These are phyloP conservation scores for Lecanoromycetidae sp. DNA, from an alignment of 2,329 filamentous ascomycete genomes.

Conservation along the genomic window DNA sequence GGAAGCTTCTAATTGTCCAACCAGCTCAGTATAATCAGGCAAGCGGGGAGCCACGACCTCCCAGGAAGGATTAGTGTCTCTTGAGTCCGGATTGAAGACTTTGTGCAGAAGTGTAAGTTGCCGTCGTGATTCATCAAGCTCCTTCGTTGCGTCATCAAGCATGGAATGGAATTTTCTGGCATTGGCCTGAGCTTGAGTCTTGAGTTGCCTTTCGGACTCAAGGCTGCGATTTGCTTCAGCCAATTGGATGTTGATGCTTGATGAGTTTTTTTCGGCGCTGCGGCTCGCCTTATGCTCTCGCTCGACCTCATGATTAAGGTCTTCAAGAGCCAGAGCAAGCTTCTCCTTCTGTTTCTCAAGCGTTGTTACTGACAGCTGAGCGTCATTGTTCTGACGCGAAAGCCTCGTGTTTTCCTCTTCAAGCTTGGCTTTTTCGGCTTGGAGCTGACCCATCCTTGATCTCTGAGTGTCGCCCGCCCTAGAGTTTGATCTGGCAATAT, in stretches of 20 bases:
- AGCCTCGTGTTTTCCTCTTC: constrained; percentile 76
- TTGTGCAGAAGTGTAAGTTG: constrained; percentile 75
- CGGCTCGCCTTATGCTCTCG: constrained; percentile 81
- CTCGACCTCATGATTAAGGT: constrained; percentile 82
- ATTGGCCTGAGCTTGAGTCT: constrained; percentile 73
- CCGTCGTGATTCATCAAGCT: constrained; percentile 66
- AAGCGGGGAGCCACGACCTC: constrained; percentile 60
- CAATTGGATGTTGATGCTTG: constrained; percentile 66
- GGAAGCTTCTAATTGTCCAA: constrained; percentile 74
- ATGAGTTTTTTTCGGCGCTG: constrained; percentile 79
- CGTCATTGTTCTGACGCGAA: constrained; percentile 71
- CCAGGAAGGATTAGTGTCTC: constrained; percentile 54
- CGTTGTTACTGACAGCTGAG: constrained; percentile 68
- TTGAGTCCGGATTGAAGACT: constrained; percentile 67
- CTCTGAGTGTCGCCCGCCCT: constrained; percentile 74
- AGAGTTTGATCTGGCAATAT: constrained; percentile 83
- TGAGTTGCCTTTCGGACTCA: constrained; percentile 78
- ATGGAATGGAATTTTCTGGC: constrained; percentile 68
- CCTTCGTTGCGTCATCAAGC: constrained; percentile 66
- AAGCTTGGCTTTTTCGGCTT: constrained; percentile 67
- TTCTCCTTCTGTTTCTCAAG: constrained; percentile 94
- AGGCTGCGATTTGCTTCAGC: constrained; percentile 81
- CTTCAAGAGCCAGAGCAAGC: constrained; percentile 73
- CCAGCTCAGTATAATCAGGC: constrained; percentile 56
- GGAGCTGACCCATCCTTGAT: constrained; percentile 60